phyloP scores from a whole-genome alignment of 1,284 basidiomycete genomes.

The Cutaneotrichosporon sp. region DNA sequence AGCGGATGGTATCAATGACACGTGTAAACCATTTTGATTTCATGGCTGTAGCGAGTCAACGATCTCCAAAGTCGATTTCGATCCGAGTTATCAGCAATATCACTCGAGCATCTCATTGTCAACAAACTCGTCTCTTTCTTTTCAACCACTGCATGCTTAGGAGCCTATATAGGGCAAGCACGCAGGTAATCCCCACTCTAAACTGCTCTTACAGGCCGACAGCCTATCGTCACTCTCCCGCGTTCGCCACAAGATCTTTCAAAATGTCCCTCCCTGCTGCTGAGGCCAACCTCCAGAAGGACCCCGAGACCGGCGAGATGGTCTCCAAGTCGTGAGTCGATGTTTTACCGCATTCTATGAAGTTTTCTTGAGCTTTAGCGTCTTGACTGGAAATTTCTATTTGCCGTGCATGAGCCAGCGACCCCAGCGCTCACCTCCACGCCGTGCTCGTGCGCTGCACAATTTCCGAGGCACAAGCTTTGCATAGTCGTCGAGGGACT shows the following conservation, averaged over 20 bases:
- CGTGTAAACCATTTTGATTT: not conserved
- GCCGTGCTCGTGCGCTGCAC: too few species aligned
- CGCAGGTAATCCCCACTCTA: constrained; percentile 2
- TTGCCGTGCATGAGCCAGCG: too few species aligned
- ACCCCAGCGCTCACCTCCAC: too few species aligned
- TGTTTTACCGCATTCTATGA: too few species aligned
- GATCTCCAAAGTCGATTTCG: not conserved
- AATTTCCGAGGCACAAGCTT: too few species aligned
- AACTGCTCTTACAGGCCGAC: not conserved
- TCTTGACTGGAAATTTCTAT: too few species aligned
- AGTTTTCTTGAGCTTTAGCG: too few species aligned
- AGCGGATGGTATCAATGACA: not conserved
- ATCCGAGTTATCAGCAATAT: too few species aligned
- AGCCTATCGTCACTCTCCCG: not conserved
- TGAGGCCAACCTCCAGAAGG: constrained; percentile 51
- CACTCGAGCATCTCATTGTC: not conserved
- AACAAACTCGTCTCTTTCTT: too few species aligned
- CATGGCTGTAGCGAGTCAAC: too few species aligned
- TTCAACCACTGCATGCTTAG: constrained; percentile 17
- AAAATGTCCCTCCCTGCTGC: constrained; percentile 44
- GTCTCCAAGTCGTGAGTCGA: constrained; percentile 84
- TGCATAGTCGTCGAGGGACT: too few species aligned
- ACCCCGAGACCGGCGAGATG: constrained; percentile 87
- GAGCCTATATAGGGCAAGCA: constrained; percentile 1
- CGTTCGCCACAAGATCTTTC: constrained; percentile 8